Evolutionary conservation across 345 rosid genomes (phyloP).

Genomic region (Salix exigua): DNA sequence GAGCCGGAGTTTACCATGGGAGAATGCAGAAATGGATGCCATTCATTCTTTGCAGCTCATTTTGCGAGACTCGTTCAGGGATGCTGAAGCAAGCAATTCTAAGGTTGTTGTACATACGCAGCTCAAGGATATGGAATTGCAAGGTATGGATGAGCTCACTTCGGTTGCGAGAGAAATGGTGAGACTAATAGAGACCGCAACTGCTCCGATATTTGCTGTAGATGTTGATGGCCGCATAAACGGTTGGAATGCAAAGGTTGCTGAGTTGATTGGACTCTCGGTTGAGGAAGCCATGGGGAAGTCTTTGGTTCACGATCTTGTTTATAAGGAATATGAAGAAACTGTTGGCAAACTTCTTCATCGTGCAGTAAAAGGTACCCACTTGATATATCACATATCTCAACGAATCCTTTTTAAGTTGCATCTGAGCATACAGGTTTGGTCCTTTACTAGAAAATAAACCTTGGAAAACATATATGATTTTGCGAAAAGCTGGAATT

Average conservation of each 20-base stretch:
- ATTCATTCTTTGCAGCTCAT: slow-evolving; percentile 98
- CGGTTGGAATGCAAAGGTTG: slow-evolving; percentile 95
- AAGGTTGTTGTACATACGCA: slow-evolving; percentile 55
- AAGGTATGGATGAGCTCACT: slow-evolving; percentile 85
- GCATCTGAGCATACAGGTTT: slow-evolving; percentile 5
- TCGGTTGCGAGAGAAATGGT: slow-evolving; percentile 99
- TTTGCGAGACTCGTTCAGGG: slow-evolving; percentile 81
- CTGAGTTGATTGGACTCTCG: slow-evolving; percentile 81
- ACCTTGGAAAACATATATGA: neutral
- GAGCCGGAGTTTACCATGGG: slow-evolving; percentile 93
- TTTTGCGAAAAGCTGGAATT: neutral
- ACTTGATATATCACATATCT: slow-evolving; percentile 11
- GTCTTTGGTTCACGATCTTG: slow-evolving; percentile 76
- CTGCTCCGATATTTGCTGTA: slow-evolving; percentile 96
- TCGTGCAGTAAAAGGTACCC: slow-evolving; percentile 73
- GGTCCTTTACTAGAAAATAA: neutral
- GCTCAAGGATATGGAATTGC: slow-evolving; percentile 53
- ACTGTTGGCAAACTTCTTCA: slow-evolving; percentile 66
- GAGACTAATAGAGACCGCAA: slow-evolving; percentile 92
- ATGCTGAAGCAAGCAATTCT: slow-evolving; percentile 67
- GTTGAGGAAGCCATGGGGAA: slow-evolving; percentile 96
- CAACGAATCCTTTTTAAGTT: neutral
- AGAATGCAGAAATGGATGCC: slow-evolving; percentile 97
- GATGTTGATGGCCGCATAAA: slow-evolving; percentile 76
- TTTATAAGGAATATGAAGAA: slow-evolving; percentile 72